Conservation (phyloP, 148 eudicot species). For the Gaultheria prostrata region DNA sequence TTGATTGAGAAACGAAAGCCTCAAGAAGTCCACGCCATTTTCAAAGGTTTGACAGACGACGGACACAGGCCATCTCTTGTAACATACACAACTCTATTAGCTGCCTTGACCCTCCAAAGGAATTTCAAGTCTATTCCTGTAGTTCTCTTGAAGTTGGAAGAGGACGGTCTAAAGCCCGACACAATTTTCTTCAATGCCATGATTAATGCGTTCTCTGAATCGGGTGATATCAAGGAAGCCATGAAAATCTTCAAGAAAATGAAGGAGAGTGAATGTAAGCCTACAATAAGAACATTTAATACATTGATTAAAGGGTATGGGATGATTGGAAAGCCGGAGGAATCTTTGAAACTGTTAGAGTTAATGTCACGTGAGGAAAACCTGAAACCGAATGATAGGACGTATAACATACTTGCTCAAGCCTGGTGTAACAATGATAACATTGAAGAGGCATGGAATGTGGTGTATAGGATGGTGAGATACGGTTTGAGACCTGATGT, state of each 20-base stretch:
- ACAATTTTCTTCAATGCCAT: conserved; percentile 88
- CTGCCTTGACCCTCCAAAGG: conserved; percentile 74
- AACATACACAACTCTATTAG: conserved; percentile 77
- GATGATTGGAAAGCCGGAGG: conserved; percentile 78
- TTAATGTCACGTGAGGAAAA: conserved; percentile 53
- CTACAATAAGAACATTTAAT: conserved; percentile 82
- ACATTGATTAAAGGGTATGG: conserved; percentile 89
- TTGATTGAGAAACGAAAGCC: conserved; percentile 62
- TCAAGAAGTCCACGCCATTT: conserved; percentile 56
- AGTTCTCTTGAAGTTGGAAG: conserved; percentile 61
- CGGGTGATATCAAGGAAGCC: conserved; percentile 69
- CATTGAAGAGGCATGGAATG: conserved; percentile 72
- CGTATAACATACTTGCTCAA: conserved; percentile 68
- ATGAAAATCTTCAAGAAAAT: conserved; percentile 63
- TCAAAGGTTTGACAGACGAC: conserved; percentile 59
- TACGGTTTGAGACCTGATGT: conserved; percentile 80
- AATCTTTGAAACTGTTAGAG: conserved; percentile 65
- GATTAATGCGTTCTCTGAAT: conserved; percentile 84
- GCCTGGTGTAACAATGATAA: conserved; percentile 78
- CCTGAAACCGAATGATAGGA: conserved; percentile 80
- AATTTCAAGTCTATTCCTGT: conserved; percentile 59
- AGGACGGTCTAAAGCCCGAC: conserved; percentile 73
- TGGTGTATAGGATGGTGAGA: conserved; percentile 69
- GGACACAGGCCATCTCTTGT: conserved; percentile 88
- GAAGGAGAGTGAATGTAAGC: conserved; percentile 77